phyloP scores from a whole-genome alignment of 2,329 filamentous ascomycete genomes.

The Trematosphaeria pertusa region DNA sequence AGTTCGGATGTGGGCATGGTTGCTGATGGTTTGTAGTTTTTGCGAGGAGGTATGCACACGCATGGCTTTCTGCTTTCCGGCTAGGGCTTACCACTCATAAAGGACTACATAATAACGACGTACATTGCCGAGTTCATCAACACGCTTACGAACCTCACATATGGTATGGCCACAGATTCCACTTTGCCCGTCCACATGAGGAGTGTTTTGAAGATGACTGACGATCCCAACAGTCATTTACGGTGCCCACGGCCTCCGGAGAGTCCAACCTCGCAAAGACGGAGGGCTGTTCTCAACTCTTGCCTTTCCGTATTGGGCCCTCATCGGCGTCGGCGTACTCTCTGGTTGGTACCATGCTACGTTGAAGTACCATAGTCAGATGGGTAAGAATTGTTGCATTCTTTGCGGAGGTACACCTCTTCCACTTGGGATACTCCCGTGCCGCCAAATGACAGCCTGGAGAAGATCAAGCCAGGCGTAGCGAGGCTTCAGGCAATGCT shows the following conservation, averaged over 20 bases:
- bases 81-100: conserved; percentile 1
- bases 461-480: too few species aligned
- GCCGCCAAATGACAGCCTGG: too few species aligned
- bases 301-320: conserved; percentile 51
- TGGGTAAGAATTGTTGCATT: too few species aligned
- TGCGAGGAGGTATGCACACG: conserved; percentile 41
- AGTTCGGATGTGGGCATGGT: conserved; percentile 3
- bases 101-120: conserved; percentile 62
- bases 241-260: conserved; percentile 41
- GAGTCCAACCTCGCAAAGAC: conserved; percentile 29
- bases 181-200: neutral
- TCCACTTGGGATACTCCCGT: too few species aligned
- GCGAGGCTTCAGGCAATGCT: too few species aligned
- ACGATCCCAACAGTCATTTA: conserved; percentile 38
- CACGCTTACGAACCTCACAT: conserved; percentile 59
- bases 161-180: conserved; percentile 52
- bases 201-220: conserved; percentile 1
- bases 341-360: conserved; percentile 54
- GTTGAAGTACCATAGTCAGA: conserved; percentile 55
- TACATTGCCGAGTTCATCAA: conserved; percentile 64
- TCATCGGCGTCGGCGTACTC: conserved; percentile 52
- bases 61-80: neutral
- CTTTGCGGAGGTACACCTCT: too few species aligned
- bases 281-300: conserved; percentile 42
- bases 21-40: conserved; percentile 34